Conservation (phyloP, 768 basidiomycete genomes). For the Pleurotus djamor region DNA sequence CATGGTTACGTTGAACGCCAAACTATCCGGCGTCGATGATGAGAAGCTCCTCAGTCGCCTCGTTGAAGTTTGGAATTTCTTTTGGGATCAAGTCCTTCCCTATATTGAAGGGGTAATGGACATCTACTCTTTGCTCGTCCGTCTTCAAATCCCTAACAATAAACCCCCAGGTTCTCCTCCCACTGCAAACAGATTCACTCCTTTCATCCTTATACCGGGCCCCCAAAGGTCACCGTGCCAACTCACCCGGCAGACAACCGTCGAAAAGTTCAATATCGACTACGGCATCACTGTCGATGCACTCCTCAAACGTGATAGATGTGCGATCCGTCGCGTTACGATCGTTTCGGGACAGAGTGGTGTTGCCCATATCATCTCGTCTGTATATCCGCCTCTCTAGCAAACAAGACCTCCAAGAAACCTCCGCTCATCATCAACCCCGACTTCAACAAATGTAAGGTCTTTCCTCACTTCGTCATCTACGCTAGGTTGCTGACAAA, state of each 20-base stretch:
- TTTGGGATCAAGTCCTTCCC: slow-evolving; percentile 87
- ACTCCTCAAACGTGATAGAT: slow-evolving; percentile 61
- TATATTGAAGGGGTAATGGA: slow-evolving; percentile 81
- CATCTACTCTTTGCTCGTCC: background rate
- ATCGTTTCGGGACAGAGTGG: slow-evolving; percentile 78
- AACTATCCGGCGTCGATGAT: slow-evolving; percentile 74
- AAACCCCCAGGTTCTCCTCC: slow-evolving; percentile 46
- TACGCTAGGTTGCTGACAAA: background rate
- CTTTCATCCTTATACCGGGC: slow-evolving; percentile 68
- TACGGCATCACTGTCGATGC: slow-evolving; percentile 20
- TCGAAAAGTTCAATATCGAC: slow-evolving; percentile 38
- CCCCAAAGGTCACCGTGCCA: slow-evolving; percentile 52
- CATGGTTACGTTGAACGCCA: slow-evolving; percentile 91
- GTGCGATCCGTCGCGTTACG: slow-evolving; percentile 79
- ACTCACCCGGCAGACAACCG: slow-evolving; percentile 48
- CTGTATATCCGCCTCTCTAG: slow-evolving; percentile 57
- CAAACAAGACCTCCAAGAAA: slow-evolving; percentile 56
- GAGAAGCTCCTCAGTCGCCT: slow-evolving; percentile 73
- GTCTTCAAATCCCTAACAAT: background rate
- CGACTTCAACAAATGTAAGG: slow-evolving; percentile 80
- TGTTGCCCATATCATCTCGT: slow-evolving; percentile 60
- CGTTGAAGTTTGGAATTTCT: slow-evolving; percentile 91
- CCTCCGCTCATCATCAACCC: slow-evolving; percentile 57
- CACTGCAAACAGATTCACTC: slow-evolving; percentile 43
- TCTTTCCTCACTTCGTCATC: background rate